Percentiles rank a stretch among this genome's conserved stretches.
phyloP scores from a whole-genome alignment of 2,329 filamentous ascomycete genomes.

The Pochonia chlamydosporia region DNA sequence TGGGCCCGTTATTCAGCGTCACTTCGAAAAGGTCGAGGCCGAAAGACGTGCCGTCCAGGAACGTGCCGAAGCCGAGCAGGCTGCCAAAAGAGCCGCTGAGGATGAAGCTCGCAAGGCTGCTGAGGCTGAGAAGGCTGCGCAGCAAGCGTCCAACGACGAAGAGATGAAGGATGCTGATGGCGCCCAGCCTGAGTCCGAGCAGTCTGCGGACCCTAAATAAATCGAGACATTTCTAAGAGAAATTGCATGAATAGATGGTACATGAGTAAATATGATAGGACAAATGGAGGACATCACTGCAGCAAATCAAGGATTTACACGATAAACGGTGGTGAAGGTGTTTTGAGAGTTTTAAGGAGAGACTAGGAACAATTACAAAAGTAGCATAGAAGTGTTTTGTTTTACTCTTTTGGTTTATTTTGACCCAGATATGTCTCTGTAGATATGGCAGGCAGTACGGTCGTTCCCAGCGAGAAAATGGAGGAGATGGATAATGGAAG shows the following conservation, averaged over 20 bases:
- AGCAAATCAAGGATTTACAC: neutral
- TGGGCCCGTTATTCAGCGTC: constrained; percentile 86
- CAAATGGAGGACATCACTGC: neutral
- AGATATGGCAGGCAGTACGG: no score
- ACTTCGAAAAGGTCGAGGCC: constrained; percentile 89
- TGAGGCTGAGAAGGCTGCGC: constrained; percentile 42
- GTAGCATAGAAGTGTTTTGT: constrained; percentile 2
- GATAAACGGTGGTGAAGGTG: neutral
- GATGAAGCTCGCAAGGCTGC: constrained; percentile 50
- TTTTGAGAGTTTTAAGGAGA: neutral
- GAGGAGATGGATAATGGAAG: neutral
- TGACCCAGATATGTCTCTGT: neutral
- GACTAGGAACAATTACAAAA: neutral
- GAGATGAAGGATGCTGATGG: constrained; percentile 60
- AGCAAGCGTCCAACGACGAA: constrained; percentile 48
- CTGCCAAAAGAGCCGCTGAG: constrained; percentile 63
- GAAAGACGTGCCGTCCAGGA: constrained; percentile 77
- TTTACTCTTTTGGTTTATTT: neutral
- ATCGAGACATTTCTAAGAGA: constrained; percentile 4
- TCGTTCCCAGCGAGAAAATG: neutral
- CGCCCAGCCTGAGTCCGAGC: constrained; percentile 45
- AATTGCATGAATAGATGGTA: constrained; percentile 5
- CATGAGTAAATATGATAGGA: constrained; percentile 12
- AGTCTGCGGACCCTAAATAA: constrained; percentile 32
- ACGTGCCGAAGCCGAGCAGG: constrained; percentile 69